These are phyloP conservation scores for Lecanicillium sp. DNA, from an alignment of 2,329 filamentous ascomycete species.

Conservation along the genomic window DNA sequence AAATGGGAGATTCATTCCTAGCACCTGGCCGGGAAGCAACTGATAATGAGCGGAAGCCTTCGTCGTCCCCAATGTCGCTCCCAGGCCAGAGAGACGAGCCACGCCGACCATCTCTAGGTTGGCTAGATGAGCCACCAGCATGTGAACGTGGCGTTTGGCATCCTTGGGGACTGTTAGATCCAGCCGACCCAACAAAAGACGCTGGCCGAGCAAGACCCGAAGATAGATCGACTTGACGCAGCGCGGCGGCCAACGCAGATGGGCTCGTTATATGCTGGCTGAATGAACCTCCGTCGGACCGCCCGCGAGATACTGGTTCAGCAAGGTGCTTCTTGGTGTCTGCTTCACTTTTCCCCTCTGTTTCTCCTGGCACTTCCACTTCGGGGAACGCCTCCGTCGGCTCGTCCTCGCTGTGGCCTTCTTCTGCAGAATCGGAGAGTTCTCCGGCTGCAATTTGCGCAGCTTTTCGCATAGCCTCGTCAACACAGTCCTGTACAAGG, in stretches of 20 bases:
- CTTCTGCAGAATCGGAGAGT: constrained; percentile 67
- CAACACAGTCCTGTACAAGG: constrained; percentile 90
- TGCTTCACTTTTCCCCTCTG: constrained; percentile 23
- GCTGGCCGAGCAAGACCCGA: constrained; percentile 37
- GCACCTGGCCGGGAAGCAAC: constrained; percentile 57
- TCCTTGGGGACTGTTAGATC: constrained; percentile 84
- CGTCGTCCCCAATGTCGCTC: constrained; percentile 77
- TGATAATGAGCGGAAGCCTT: constrained; percentile 75
- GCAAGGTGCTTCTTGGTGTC: constrained; percentile 11
- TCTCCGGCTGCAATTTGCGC: constrained; percentile 79
- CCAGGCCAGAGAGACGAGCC: constrained; percentile 68
- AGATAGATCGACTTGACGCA: constrained; percentile 32
- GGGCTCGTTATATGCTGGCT: constrained; percentile 24
- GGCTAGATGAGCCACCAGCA: constrained; percentile 48
- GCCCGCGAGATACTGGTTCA: constrained; percentile 8
- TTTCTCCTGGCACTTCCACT: constrained; percentile 8
- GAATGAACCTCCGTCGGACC: constrained; percentile 40
- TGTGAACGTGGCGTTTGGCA: constrained; percentile 87
- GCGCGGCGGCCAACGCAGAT: constrained; percentile 47
- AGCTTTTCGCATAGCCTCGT: constrained; percentile 83
- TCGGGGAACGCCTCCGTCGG: constrained; percentile 5
- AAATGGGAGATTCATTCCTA: constrained; percentile 82
- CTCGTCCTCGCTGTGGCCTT: constrained; percentile 37
- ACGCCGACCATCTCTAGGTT: constrained; percentile 58
- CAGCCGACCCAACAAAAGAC: constrained; percentile 58